phyloP scores from a whole-genome alignment of 345 rosid genomes.

The Theobroma cacao region DNA sequence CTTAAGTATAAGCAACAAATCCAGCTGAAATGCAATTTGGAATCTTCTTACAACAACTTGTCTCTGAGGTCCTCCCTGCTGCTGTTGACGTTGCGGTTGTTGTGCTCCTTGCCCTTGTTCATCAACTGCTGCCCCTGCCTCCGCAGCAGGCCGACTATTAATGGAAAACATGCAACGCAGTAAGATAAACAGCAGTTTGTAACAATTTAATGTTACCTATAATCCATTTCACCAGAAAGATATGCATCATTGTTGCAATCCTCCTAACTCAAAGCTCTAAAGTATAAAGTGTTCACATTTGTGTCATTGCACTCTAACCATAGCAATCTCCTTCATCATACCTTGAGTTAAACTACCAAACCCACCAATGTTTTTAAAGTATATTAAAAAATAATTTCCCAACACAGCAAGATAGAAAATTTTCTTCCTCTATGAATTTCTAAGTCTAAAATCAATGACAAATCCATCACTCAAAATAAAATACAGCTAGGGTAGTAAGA shows the following conservation, averaged over 20 bases:
- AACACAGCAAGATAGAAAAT: neutral
- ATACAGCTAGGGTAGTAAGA: neutral
- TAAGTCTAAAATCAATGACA: neutral
- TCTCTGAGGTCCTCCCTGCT: conserved; percentile 62
- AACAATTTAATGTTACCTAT: neutral
- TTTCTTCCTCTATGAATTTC: neutral
- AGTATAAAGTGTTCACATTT: too few species aligned
- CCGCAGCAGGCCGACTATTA: conserved; percentile 34
- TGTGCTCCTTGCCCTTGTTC: conserved; percentile 51
- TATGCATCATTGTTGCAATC: neutral
- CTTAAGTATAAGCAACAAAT: conserved; percentile 83
- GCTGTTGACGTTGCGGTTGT: conserved; percentile 66
- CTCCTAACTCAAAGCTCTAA: neutral
- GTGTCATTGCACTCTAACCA: neutral
- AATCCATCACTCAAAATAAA: neutral
- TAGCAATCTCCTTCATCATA: neutral
- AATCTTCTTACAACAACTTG: conserved; percentile 85
- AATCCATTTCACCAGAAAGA: neutral
- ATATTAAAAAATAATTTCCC: neutral
- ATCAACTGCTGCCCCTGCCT: conserved; percentile 39
- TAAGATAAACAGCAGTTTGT: neutral
- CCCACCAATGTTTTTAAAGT: neutral
- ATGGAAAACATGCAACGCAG: conserved; percentile 3
- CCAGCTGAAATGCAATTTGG: conserved; percentile 90
- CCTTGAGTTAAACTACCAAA: neutral